Evolutionary conservation across 2,329 filamentous ascomycete genomes (phyloP).

Genomic region (Camillea tinctor): DNA sequence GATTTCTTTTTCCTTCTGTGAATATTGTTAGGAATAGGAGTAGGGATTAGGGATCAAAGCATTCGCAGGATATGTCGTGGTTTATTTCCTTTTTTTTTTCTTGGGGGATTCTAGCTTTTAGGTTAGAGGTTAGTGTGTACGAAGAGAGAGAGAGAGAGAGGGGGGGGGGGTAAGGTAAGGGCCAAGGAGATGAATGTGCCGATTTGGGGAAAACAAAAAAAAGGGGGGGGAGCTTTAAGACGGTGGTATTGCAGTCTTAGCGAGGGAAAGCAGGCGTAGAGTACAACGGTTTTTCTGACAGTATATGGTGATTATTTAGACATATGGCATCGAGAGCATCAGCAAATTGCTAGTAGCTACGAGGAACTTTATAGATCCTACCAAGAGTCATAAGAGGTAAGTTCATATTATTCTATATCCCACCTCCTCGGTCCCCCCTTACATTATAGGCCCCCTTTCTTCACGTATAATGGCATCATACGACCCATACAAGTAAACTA

Average conservation of each 20-base stretch:
- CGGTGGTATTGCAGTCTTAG: no score
- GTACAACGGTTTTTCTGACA: not conserved
- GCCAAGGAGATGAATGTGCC: no score
- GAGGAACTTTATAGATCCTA: conserved; percentile 31
- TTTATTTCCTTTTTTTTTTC: no score
- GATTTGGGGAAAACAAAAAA: no score
- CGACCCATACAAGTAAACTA: not conserved
- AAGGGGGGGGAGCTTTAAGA: no score
- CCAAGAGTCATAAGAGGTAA: conserved; percentile 32
- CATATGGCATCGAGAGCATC: conserved; percentile 33
- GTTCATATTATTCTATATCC: not conserved
- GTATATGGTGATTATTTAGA: conserved; percentile 16
- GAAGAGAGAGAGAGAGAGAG: no score
- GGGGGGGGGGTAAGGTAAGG: not conserved
- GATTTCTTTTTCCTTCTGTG: not conserved
- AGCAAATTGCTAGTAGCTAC: conserved; percentile 31
- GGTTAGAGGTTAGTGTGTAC: no score
- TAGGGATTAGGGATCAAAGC: no score
- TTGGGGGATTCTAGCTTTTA: no score
- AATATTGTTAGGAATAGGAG: no score
- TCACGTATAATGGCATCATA: not conserved
- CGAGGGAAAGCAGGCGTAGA: not conserved
- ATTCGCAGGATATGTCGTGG: no score
- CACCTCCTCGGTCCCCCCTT: not conserved
- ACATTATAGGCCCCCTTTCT: not conserved